These are phyloP conservation scores for Kwoniella bestiolae DNA, from an alignment of 768 basidiomycete genomes.

Conservation along the genomic window DNA sequence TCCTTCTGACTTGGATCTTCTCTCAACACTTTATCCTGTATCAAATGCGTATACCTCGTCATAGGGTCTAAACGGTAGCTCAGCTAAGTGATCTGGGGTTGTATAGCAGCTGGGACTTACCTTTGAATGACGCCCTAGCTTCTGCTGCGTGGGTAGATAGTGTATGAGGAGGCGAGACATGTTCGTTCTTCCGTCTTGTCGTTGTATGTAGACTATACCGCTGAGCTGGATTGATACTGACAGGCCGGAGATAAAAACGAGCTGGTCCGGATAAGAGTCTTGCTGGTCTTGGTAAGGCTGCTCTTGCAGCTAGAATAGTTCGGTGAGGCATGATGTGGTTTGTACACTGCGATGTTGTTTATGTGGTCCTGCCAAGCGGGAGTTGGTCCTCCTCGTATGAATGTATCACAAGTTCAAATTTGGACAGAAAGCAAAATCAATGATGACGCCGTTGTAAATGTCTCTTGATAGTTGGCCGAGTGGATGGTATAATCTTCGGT, in stretches of 20 bases:
- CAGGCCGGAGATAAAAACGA: neutral
- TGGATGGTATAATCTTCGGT: neutral
- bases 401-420: no score
- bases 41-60: constrained; percentile 61
- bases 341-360: neutral
- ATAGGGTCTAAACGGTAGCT: constrained; percentile 41
- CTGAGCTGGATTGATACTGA: neutral
- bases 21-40: constrained; percentile 64
- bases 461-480: constrained; percentile 3
- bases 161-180: constrained; percentile 4
- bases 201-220: neutral
- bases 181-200: neutral
- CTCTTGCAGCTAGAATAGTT: neutral
- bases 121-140: constrained; percentile 38
- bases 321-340: neutral
- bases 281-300: constrained; percentile 7
- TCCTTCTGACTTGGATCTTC: constrained; percentile 81
- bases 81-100: neutral
- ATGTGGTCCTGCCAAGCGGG: no score
- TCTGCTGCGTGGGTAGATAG: constrained; percentile 24
- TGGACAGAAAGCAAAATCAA: no score
- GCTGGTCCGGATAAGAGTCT: neutral
- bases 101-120: constrained; percentile 12
- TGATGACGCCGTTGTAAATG: neutral
- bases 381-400: no score